phyloP scores from a whole-genome alignment of 257 asterid species.

The Solanum piurae region DNA sequence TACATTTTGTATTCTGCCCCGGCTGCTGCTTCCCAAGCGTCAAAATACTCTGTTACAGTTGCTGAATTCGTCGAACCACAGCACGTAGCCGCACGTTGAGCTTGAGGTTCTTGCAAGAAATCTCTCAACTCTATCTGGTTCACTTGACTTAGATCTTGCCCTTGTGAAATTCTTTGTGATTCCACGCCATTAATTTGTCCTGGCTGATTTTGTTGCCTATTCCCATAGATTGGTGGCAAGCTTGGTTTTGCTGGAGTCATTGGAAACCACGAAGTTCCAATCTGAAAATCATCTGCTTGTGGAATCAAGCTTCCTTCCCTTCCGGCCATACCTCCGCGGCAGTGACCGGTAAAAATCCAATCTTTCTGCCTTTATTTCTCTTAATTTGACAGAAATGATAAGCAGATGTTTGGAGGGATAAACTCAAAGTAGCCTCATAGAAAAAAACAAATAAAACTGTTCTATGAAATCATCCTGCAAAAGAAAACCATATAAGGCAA shows the following conservation, averaged over 20 bases:
- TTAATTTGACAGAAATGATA: neutral
- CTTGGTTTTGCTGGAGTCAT: conserved; percentile 52
- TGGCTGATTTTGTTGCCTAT: conserved; percentile 10
- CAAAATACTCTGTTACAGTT: neutral
- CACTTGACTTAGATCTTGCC: neutral
- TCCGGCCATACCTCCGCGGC: conserved; percentile 29
- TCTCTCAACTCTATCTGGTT: conserved; percentile 4
- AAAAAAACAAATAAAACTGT: neutral
- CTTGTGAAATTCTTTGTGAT: neutral
- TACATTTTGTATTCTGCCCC: conserved; percentile 9
- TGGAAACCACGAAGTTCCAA: conserved; percentile 35
- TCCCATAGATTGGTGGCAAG: conserved; percentile 27
- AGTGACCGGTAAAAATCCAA: conserved; percentile 22
- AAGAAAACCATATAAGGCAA: neutral
- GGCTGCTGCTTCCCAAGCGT: conserved; percentile 22
- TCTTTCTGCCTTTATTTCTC: conserved; percentile 2
- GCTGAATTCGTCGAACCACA: neutral
- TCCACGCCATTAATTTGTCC: conserved; percentile 6
- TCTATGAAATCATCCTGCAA: neutral
- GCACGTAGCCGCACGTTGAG: neutral
- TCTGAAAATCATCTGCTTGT: neutral
- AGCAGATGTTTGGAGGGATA: neutral
- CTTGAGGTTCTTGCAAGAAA: conserved; percentile 14
- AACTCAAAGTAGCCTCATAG: neutral
- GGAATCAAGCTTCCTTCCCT: conserved; percentile 18